Conservation (phyloP, 495 filamentous ascomycete species). For the Parmelia sp. region DNA sequence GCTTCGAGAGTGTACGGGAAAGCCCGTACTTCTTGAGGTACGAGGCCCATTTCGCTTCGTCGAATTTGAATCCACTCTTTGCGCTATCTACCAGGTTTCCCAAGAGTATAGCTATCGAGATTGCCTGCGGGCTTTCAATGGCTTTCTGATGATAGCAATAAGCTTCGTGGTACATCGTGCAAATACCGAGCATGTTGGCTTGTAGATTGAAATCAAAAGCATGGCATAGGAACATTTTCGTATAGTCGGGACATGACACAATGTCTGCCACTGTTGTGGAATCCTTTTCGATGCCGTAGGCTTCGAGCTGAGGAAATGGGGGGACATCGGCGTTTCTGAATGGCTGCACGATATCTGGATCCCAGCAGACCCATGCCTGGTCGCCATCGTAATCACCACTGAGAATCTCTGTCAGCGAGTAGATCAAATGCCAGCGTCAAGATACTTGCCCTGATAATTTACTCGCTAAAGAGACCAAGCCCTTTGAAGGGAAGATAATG, state of each 20-base stretch:
- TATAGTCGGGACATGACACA: slow-evolving; percentile 29
- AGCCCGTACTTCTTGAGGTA: slow-evolving; percentile 41
- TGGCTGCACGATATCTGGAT: slow-evolving; percentile 61
- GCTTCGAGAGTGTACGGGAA: slow-evolving; percentile 29
- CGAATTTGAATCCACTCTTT: slow-evolving; percentile 71
- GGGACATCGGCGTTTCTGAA: slow-evolving; percentile 67
- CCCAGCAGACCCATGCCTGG: slow-evolving; percentile 87
- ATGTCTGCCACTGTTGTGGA: slow-evolving; percentile 46
- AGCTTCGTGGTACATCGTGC: slow-evolving; percentile 67
- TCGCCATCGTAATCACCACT: slow-evolving; percentile 95
- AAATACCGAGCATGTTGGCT: slow-evolving; percentile 61
- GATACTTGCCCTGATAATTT: slow-evolving; percentile 57
- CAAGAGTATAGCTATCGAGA: slow-evolving; percentile 61
- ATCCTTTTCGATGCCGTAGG: slow-evolving; percentile 56
- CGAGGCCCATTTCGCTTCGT: slow-evolving; percentile 46
- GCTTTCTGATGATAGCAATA: slow-evolving; percentile 56
- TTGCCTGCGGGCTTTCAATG: slow-evolving; percentile 49
- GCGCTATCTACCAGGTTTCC: slow-evolving; percentile 73
- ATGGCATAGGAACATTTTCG: slow-evolving; percentile 44
- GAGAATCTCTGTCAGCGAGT: not conserved
- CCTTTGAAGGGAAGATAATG: slow-evolving; percentile 73
- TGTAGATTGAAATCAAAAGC: slow-evolving; percentile 62
- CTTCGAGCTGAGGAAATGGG: slow-evolving; percentile 41
- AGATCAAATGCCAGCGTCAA: not conserved
- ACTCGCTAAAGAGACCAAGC: slow-evolving; percentile 62